phyloP scores from a whole-genome alignment of 2,329 filamentous ascomycete species.

The Apiospora arundinis region DNA sequence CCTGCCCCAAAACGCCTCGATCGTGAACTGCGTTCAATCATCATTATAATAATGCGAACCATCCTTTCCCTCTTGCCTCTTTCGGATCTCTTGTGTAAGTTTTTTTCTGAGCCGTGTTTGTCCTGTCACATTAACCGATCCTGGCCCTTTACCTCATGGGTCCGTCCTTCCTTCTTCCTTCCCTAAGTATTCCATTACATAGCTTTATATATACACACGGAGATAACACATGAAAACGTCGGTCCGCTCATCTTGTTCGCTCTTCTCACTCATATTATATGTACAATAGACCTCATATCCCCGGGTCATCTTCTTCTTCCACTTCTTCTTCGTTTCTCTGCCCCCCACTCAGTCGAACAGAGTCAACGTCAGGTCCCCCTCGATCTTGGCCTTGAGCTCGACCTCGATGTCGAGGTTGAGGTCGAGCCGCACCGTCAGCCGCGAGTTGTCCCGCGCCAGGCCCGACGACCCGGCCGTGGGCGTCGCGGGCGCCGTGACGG shows the following conservation, averaged over 20 bases:
- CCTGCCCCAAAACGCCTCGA: background rate
- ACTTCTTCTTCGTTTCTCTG: background rate
- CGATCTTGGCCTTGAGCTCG: constrained; percentile 83
- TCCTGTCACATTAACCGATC: background rate
- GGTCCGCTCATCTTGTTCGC: too few relatives aligned
- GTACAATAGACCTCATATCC: background rate
- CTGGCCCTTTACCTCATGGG: background rate
- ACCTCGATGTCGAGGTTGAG: constrained; percentile 86
- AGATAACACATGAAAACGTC: background rate
- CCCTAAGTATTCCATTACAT: background rate
- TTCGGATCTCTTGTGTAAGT: background rate
- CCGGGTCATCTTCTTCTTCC: background rate
- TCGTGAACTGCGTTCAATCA: background rate
- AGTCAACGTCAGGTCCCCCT: constrained; percentile 81
- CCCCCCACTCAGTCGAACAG: constrained; percentile 56
- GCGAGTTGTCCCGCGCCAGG: background rate
- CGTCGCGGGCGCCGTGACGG: background rate
- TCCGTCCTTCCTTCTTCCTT: background rate
- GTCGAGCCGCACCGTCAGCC: constrained; percentile 57
- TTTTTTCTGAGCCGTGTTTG: background rate
- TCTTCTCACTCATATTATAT: background rate
- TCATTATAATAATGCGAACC: background rate
- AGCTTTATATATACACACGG: background rate
- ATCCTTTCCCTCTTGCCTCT: background rate
- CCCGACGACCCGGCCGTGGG: background rate